Evolutionary conservation across 345 rosid genomes (phyloP).

Genomic region (Microthlaspi erraticum): DNA sequence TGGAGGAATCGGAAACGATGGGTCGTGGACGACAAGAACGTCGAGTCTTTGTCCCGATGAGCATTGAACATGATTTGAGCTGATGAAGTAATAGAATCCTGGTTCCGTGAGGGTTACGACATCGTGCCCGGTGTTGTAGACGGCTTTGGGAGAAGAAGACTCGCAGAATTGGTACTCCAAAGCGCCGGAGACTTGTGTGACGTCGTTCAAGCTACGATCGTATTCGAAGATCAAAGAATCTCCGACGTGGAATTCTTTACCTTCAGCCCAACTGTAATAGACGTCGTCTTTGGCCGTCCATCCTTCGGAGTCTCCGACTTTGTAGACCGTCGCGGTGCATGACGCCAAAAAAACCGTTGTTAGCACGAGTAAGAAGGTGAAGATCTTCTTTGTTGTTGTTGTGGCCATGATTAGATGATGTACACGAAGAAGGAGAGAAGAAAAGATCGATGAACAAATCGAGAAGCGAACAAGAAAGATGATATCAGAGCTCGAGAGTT

Average conservation of each 20-base stretch:
- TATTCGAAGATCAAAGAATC: background rate
- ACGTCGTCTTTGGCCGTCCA: background rate
- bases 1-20: background rate
- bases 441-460: background rate
- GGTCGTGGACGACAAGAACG: slow-evolving; percentile 1
- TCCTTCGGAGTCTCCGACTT: slow-evolving; percentile 9
- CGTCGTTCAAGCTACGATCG: slow-evolving; percentile 1
- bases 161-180: slow-evolving; percentile 14
- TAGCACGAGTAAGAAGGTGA: background rate
- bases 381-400: background rate
- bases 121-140: background rate
- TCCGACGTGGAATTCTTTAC: background rate
- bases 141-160: background rate
- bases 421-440: too few species aligned
- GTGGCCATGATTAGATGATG: background rate
- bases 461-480: background rate
- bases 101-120: slow-evolving; percentile 15
- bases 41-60: background rate
- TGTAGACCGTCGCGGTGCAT: background rate
- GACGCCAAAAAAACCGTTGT: background rate
- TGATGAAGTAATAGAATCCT: slow-evolving; percentile 11
- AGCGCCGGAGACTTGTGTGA: background rate
- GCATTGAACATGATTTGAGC: background rate
- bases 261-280: background rate
- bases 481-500: too few species aligned